Base-by-base conservation (phyloP, 2,329 filamentous ascomycete genomes). In the Colletotrichum gigasporum region DNA sequence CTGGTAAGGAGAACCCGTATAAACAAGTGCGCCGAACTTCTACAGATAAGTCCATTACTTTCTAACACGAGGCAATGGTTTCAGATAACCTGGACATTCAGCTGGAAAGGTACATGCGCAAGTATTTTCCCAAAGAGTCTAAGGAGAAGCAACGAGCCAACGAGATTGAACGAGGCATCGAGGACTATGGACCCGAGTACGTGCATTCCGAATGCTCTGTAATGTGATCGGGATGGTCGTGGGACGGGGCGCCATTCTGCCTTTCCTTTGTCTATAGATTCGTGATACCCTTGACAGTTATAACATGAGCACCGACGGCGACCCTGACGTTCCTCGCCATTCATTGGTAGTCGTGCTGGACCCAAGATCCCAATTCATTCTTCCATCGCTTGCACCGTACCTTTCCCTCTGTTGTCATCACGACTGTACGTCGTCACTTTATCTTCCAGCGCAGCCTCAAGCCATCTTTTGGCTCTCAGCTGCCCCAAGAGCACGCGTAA, bases 121-220 rank as follows among this genome's bases (percentile, higher is more conserved):
- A 86, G 63, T 94, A 93, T 76, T 96, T 97, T 68, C 89, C 91
- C 2, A 85, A 85, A 55, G 90, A 92, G 72, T 84, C 87, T 35
- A 90, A 87, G 67, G 84, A 88, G 70, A 92, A 92, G 72, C 83
- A 90, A 66, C 81, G 80, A 69, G 87, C 90, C 58, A 94, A 95
- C 71, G 91, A 96, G 73, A 83, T 87, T 16, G 91, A 92, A 73
- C 87, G 90, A n/a, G 89, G 90, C 4, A 83, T 89, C 54, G 91
- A 94, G 73, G 82, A 89, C 67, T 93, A 90, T 71, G 91, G 91
- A 2, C 86, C 88, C 52, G 79, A 82, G 47, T 91, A 92, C 73
- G 85, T 83, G 58, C 82, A 84, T 66, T 79, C 82, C 35, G 82
- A 84, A 66, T 92, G 90, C 71, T 71, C 72, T 22, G 73, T 91